A percentile compares a stretch with the other conserved stretches of the same genome.
Conservation (phyloP, 805 yeast genomes). For the Jamesozyma spencerorum region DNA sequence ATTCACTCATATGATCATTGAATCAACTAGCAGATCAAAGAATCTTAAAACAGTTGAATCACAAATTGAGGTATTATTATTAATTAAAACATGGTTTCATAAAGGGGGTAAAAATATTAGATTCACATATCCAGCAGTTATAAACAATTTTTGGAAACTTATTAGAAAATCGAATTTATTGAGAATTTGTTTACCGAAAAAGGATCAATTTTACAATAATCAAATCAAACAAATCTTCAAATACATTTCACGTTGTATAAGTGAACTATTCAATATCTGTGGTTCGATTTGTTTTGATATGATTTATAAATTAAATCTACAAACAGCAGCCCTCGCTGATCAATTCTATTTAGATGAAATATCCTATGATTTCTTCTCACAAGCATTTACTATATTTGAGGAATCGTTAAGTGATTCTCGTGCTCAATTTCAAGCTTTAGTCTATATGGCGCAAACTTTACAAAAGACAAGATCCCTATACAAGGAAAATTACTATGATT, state of each 20-base stretch:
- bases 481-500: slow-evolving; percentile 46
- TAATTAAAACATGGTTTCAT: slow-evolving; percentile 17
- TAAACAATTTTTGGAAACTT: slow-evolving; percentile 50
- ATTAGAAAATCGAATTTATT: slow-evolving; percentile 40
- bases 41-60: slow-evolving; percentile 12
- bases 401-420: slow-evolving; percentile 45
- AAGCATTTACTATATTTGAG: slow-evolving; percentile 79
- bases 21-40: slow-evolving; percentile 10
- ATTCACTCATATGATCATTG: slow-evolving; percentile 55
- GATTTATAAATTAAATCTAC: slow-evolving; percentile 41
- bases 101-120: slow-evolving; percentile 45
- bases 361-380: slow-evolving; percentile 80
- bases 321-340: slow-evolving; percentile 71
- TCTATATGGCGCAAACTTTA: slow-evolving; percentile 41
- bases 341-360: slow-evolving; percentile 62
- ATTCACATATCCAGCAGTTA: slow-evolving; percentile 69
- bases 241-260: slow-evolving; percentile 57
- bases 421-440: slow-evolving; percentile 44
- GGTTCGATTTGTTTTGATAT: slow-evolving; percentile 25
- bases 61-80: slow-evolving; percentile 34
- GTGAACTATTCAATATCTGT: slow-evolving; percentile 44
- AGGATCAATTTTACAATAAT: slow-evolving; percentile 9
- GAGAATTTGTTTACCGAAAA: slow-evolving; percentile 15
- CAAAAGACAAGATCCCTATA: slow-evolving; percentile 45
- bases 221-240: slow-evolving; percentile 52